Evolutionary conservation across 225 moss, liverwort and hornwort species (phyloP).

Genomic region (Ulota crispa): DNA sequence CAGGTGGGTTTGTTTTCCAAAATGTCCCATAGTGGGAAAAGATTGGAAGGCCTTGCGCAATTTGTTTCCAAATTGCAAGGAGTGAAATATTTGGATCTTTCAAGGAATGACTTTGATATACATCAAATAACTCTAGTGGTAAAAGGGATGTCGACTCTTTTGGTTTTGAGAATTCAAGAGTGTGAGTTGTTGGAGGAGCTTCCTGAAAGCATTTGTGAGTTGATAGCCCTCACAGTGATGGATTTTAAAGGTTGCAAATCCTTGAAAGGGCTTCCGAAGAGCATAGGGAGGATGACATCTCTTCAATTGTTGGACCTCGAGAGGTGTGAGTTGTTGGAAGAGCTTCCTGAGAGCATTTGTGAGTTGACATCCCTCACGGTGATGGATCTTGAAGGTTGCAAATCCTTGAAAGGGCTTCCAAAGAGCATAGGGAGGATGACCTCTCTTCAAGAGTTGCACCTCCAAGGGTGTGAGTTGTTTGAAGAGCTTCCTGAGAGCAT

Average conservation of each 20-base stretch:
- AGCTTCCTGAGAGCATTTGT: background rate
- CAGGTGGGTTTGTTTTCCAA: background rate
- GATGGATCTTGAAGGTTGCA: background rate
- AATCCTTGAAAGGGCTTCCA: background rate
- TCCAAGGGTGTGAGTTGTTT: background rate
- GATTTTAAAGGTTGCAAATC: background rate
- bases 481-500: background rate
- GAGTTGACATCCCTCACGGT: background rate
- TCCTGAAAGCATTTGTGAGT: background rate
- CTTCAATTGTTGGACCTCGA: fast-evolving
- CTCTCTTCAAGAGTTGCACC: background rate
- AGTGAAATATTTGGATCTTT: background rate
- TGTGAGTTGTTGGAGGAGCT: background rate
- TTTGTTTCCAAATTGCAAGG: background rate
- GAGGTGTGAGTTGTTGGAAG: background rate
- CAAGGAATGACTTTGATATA: background rate
- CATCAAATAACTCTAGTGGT: background rate
- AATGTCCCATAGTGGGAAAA: fast-evolving
- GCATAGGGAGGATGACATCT: background rate
- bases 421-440: background rate
- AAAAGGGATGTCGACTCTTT: background rate
- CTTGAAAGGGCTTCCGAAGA: background rate
- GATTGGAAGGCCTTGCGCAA: no score
- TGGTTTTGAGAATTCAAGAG: background rate
- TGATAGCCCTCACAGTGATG: background rate